Evolutionary conservation across 495 filamentous ascomycete genomes (phyloP), one percentile per base, ranked within the genome.

Genomic region (Penicillium macrosclerotiorum): DNA sequence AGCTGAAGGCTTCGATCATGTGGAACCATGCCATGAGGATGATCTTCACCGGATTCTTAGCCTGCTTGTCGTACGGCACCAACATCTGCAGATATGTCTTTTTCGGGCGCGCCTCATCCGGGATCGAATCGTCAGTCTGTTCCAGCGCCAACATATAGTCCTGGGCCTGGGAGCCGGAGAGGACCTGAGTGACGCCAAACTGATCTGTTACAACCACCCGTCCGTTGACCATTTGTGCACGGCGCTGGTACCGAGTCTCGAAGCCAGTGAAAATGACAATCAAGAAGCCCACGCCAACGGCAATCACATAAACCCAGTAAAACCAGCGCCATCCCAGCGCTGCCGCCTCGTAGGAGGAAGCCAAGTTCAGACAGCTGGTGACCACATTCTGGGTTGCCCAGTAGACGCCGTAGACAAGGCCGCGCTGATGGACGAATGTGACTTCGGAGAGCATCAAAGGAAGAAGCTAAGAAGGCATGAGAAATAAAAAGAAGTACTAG

Each of bases 281-380:
- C 5, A 69, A 17, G 2, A 69, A 45, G 0, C 68, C 68, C 1
- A 60, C 37, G 1, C 51, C 66, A 9, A 68, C 39, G 0, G 64
- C 52, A 32, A 67, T 62, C 0, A 57, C 52, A 25, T 57, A 67
- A 0, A 69, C 55, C 66, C 66, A 67, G 47, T 69, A 69, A 37
- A 64, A 68, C 66, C 66, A 69, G 30, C 66, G 55, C 64, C 64
- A 69, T 11, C 62, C 61, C 1, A 65, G 42, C 13, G 59, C 59
- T 2, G 55, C 64, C 0, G 52, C 58, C 31, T 66, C 59, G 40
- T 67, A 68, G 2, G 64, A 65, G 14, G 43, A 52, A 8, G 64
- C 66, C 9, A 67, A 37, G 24, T 58, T 65, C 8, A 68, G 42
- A 29, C 42, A 44, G 7, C 57, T 56, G 27, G 64, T 60, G 4